A percentile compares a stretch with the other conserved stretches of the same genome.
Evolutionary conservation across 169 alveolate genomes (phyloP).

Genomic region (Eimeria brunetti): DNA sequence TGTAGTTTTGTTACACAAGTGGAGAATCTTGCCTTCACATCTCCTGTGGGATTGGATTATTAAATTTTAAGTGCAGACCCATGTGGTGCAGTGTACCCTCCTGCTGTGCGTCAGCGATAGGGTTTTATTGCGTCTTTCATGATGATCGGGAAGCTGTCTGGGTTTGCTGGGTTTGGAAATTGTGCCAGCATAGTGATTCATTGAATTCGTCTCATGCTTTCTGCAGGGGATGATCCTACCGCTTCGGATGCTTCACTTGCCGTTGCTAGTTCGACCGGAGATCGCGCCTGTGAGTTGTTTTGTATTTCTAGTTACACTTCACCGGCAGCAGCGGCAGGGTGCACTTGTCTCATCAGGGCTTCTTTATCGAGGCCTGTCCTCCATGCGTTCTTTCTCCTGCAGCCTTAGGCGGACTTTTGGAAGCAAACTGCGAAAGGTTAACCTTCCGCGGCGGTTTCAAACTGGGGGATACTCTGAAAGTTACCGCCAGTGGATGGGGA

Average conservation of each 20-base stretch:
- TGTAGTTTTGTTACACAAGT: background rate
- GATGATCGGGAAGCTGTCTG: background rate
- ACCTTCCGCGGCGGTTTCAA: slow-evolving; percentile 16
- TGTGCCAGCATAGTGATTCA: background rate
- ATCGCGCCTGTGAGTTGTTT: background rate
- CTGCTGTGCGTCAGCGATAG: background rate
- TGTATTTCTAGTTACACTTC: background rate
- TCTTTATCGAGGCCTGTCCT: background rate
- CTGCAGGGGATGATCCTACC: background rate
- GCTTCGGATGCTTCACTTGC: background rate
- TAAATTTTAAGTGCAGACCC: background rate
- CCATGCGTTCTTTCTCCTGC: background rate
- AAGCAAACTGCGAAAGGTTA: slow-evolving; percentile 35
- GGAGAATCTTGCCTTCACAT: background rate
- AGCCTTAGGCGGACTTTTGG: background rate
- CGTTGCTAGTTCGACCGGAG: background rate
- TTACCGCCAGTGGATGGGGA: slow-evolving; percentile 39
- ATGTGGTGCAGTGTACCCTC: background rate
- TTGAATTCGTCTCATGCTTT: background rate
- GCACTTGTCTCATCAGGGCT: background rate
- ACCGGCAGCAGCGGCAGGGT: background rate
- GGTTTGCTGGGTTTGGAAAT: background rate
- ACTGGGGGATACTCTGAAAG: background rate
- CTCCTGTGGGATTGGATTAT: background rate
- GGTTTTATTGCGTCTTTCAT: background rate